phyloP scores from a whole-genome alignment of 768 basidiomycete genomes.

The Mycena galopus region DNA sequence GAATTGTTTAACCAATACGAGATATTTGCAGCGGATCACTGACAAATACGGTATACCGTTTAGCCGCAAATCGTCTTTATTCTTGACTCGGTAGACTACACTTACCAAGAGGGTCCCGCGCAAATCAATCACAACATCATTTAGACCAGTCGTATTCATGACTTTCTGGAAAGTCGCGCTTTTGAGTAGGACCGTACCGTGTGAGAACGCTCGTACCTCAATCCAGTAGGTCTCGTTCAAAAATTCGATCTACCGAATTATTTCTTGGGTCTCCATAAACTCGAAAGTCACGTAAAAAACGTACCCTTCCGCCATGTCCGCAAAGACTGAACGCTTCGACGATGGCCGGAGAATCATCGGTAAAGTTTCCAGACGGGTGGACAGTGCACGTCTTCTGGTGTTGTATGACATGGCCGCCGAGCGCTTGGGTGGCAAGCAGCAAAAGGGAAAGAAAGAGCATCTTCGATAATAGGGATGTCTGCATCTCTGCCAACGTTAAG shows the following conservation, averaged over 20 bases:
- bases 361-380: slow-evolving; percentile 36
- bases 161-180: slow-evolving; percentile 28
- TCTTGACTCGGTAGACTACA: background rate
- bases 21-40: slow-evolving; percentile 51
- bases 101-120: slow-evolving; percentile 52
- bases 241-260: slow-evolving; percentile 40
- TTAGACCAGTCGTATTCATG: slow-evolving; percentile 49
- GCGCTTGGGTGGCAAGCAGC: background rate
- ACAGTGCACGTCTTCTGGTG: slow-evolving; percentile 35
- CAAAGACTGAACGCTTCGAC: slow-evolving; percentile 37
- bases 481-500: background rate
- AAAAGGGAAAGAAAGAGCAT: slow-evolving; percentile 19
- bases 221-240: slow-evolving; percentile 51
- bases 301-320: slow-evolving; percentile 17
- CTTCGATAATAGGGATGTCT: background rate
- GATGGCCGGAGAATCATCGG: slow-evolving; percentile 44
- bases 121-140: slow-evolving; percentile 49
- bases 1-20: slow-evolving; percentile 54
- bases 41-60: background rate
- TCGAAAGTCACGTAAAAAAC: background rate
- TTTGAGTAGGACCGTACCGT: too few species aligned
- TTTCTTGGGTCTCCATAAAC: background rate
- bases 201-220: slow-evolving; percentile 15
- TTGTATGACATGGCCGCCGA: slow-evolving; percentile 16
- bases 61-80: background rate